These are phyloP conservation scores for Orbilia oligospora DNA, from an alignment of 2,329 filamentous ascomycete species.

Conservation along the genomic window DNA sequence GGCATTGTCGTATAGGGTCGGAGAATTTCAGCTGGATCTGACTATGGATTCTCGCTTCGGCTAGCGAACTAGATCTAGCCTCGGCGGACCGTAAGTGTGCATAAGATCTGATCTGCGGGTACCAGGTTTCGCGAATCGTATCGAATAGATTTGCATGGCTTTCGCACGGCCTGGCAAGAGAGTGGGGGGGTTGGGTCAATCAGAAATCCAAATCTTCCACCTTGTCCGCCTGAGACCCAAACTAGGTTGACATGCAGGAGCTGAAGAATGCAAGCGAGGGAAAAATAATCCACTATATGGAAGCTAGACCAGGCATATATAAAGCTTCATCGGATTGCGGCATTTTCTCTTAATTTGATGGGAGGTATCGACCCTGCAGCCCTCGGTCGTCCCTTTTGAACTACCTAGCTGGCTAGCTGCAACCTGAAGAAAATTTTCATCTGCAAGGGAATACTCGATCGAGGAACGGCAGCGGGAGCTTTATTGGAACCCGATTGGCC, in stretches of 20 bases:
- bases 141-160: constrained; percentile 1
- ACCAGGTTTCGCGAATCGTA: constrained; percentile 2
- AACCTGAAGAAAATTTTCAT: constrained; percentile 4
- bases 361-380: neutral
- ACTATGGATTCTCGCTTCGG: neutral
- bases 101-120: neutral
- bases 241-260: too few species aligned
- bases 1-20: neutral
- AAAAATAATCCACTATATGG: neutral
- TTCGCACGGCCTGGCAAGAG: neutral
- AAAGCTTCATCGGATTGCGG: neutral
- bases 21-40: constrained; percentile 14
- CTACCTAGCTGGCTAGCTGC: neutral
- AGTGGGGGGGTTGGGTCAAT: constrained; percentile 17
- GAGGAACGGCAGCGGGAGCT: constrained; percentile 1
- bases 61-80: constrained; percentile 4
- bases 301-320: neutral
- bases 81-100: neutral
- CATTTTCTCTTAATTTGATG: neutral
- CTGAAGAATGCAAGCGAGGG: neutral
- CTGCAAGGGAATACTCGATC: constrained; percentile 2
- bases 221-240: too few species aligned
- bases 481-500: constrained; percentile 6
- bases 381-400: neutral
- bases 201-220: too few species aligned